Conservation (phyloP, 2,329 filamentous ascomycete species). For the Colletotrichum sp. region DNA sequence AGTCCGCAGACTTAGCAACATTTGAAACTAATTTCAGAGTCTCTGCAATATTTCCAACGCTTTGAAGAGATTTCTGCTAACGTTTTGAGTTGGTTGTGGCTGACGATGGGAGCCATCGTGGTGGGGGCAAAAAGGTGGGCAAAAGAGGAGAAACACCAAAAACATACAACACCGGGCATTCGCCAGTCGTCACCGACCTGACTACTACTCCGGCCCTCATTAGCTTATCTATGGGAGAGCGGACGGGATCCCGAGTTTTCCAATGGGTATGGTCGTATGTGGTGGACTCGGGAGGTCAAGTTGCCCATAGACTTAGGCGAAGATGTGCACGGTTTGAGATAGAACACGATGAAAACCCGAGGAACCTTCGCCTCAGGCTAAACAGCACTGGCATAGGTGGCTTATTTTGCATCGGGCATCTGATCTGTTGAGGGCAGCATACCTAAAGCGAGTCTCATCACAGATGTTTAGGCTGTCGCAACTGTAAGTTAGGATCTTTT, state of each 20-base stretch:
- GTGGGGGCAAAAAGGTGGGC: neutral
- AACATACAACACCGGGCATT: neutral
- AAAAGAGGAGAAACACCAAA: neutral
- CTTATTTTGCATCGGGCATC: no score
- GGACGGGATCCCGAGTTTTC: neutral
- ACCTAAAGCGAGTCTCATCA: no score
- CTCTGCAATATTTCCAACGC: neutral
- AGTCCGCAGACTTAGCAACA: no score
- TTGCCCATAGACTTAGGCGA: no score
- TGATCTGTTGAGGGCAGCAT: no score
- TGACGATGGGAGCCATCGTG: neutral
- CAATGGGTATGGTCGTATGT: neutral
- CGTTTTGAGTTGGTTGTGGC: neutral
- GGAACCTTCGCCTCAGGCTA: no score
- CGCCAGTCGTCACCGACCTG: neutral
- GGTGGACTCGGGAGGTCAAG: fast-evolving
- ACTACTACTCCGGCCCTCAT: neutral
- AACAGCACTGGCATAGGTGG: no score
- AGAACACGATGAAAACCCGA: no score
- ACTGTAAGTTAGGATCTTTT: no score
- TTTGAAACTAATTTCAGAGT: no score
- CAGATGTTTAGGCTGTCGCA: no score
- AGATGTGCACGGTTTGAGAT: no score
- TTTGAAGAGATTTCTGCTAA: neutral
- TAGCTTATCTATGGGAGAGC: neutral